These are phyloP conservation scores for Polyplosphaeria fusca DNA, from an alignment of 495 filamentous ascomycete genomes.

Conservation along the genomic window DNA sequence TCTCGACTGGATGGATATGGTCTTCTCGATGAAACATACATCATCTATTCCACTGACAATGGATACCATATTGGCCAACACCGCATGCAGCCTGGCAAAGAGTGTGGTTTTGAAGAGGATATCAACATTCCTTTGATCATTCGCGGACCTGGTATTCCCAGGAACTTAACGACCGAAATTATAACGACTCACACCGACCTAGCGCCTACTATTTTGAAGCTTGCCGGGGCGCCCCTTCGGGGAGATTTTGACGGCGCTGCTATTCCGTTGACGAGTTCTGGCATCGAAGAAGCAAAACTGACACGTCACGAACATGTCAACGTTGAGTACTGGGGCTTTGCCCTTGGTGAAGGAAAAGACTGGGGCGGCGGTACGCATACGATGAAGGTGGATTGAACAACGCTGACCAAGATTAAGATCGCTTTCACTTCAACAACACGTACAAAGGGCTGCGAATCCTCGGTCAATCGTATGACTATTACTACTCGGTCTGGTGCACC, in stretches of 20 bases:
- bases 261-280: constrained; percentile 34
- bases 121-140: constrained; percentile 64
- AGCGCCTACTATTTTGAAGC: constrained; percentile 60
- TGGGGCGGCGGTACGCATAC: constrained; percentile 1
- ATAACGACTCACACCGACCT: constrained; percentile 69
- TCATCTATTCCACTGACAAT: constrained; percentile 72
- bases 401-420: constrained; percentile 1
- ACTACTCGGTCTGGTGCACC: constrained; percentile 37
- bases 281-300: constrained; percentile 24
- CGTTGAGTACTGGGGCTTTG: constrained; percentile 42
- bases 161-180: constrained; percentile 43
- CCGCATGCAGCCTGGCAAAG: constrained; percentile 67
- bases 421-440: constrained; percentile 36
- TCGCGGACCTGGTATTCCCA: constrained; percentile 37
- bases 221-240: constrained; percentile 44
- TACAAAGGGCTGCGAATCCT: constrained; percentile 37
- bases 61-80: constrained; percentile 76
- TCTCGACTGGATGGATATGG: constrained; percentile 49
- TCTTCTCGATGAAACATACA: constrained; percentile 64
- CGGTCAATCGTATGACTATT: constrained; percentile 28
- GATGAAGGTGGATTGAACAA: background rate
- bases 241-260: constrained; percentile 34
- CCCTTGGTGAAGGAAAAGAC: constrained; percentile 36
- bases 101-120: constrained; percentile 69
- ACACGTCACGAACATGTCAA: constrained; percentile 49